These are phyloP conservation scores for Botrytis byssoidea DNA, from an alignment of 2,329 filamentous ascomycete genomes.

Conservation along the genomic window DNA sequence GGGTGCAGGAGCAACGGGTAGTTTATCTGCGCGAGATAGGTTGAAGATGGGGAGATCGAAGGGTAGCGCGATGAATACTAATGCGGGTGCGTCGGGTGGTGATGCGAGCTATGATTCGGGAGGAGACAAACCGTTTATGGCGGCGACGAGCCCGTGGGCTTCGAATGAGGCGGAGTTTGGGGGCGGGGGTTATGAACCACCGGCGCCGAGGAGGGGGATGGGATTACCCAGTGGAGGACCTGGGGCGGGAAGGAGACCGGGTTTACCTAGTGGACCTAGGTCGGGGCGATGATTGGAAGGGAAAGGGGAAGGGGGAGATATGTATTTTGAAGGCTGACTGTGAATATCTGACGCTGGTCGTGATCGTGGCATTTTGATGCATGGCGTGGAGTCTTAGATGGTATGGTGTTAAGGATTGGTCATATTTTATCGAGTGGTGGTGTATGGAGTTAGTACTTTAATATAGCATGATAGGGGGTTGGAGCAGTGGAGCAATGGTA, in stretches of 20 bases:
- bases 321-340: not conserved
- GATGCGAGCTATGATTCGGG: constrained; percentile 27
- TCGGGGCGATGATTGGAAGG: not conserved
- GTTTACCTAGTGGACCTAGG: constrained; percentile 13
- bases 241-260: not conserved
- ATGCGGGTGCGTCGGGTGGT: constrained; percentile 17
- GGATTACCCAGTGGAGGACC: constrained; percentile 19
- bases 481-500: constrained; percentile 5
- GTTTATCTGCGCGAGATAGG: constrained; percentile 65
- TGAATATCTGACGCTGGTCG: constrained; percentile 5
- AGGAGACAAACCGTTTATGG: constrained; percentile 45
- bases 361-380: constrained; percentile 2
- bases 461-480: not conserved
- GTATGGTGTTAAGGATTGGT: not conserved
- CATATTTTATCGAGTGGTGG: not conserved
- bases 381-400: constrained; percentile 2
- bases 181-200: constrained; percentile 38
- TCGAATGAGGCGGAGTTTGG: constrained; percentile 44
- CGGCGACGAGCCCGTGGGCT: constrained; percentile 50
- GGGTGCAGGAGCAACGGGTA: not conserved
- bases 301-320: not conserved
- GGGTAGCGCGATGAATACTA: constrained; percentile 35
- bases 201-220: not conserved
- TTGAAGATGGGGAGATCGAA: constrained; percentile 70
- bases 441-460: constrained; percentile 1